Evolutionary conservation across 257 asterid genomes (phyloP).

Genomic region (Vinca minor): DNA sequence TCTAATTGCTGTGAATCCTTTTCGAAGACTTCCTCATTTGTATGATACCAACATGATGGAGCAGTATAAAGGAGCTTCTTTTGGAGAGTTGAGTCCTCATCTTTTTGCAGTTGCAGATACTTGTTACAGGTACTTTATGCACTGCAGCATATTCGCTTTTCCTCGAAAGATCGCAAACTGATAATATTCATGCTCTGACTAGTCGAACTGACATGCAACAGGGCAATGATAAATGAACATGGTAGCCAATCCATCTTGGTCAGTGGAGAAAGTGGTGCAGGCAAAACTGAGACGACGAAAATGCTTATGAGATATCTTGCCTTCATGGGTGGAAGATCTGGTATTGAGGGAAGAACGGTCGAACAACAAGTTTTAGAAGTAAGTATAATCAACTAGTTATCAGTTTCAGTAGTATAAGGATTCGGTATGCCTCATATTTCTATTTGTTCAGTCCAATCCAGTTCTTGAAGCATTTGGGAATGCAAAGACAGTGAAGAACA

Average conservation of each 20-base stretch:
- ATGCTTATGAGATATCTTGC: constrained; percentile 97
- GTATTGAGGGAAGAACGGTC: constrained; percentile 85
- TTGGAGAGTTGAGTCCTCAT: constrained; percentile 96
- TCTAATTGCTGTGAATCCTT: constrained; percentile 91
- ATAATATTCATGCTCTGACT: constrained; percentile 4
- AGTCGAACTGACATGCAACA: constrained; percentile 23
- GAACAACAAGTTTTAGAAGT: constrained; percentile 98
- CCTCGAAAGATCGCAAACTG: background rate
- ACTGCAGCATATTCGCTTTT: constrained; percentile 5
- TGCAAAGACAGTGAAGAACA: constrained; percentile 88
- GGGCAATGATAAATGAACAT: constrained; percentile 77
- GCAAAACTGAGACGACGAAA: constrained; percentile 93
- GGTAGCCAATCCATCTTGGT: constrained; percentile 94
- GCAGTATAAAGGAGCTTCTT: constrained; percentile 88
- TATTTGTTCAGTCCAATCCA: constrained; percentile 68
- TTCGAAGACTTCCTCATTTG: constrained; percentile 80
- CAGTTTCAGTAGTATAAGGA: constrained; percentile 8
- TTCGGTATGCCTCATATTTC: constrained; percentile 15
- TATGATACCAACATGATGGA: constrained; percentile 90
- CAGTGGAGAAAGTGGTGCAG: constrained; percentile 98
- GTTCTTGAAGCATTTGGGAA: constrained; percentile 96
- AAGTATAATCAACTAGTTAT: constrained; percentile 18
- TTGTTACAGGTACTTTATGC: constrained; percentile 58
- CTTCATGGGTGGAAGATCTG: constrained; percentile 91
- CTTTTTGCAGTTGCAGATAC: constrained; percentile 94